Conservation (phyloP, 2,329 filamentous ascomycete genomes). For the Aspergillus alliaceus region DNA sequence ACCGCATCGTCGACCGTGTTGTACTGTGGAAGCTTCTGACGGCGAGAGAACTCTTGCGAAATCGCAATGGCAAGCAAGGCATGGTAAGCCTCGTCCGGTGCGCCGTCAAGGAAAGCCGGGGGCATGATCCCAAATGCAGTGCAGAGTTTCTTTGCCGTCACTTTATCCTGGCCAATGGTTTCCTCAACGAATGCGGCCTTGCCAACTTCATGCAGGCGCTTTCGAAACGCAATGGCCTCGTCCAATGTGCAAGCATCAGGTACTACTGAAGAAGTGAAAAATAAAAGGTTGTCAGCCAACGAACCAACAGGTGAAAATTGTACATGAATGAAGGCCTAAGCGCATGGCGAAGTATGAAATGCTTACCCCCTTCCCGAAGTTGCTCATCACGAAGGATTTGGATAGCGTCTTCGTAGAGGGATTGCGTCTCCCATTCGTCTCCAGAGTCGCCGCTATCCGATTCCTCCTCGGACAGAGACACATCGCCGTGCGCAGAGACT, state of each 20-base stretch:
- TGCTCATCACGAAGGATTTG: constrained; percentile 58
- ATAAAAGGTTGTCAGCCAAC: not conserved
- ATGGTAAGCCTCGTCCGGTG: constrained; percentile 73
- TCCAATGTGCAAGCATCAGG: constrained; percentile 63
- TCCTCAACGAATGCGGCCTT: constrained; percentile 73
- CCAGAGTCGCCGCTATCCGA: constrained; percentile 36
- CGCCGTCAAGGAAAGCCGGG: constrained; percentile 70
- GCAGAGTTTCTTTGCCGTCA: constrained; percentile 79
- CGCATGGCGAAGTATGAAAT: constrained; percentile 19
- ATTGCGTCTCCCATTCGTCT: constrained; percentile 62
- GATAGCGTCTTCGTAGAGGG: constrained; percentile 63
- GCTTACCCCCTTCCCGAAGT: constrained; percentile 50
- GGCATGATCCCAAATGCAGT: constrained; percentile 80
- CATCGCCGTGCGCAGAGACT: constrained; percentile 30
- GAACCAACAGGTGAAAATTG: not conserved
- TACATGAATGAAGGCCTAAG: constrained; percentile 17
- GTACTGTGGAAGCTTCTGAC: constrained; percentile 74
- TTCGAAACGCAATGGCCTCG: constrained; percentile 67
- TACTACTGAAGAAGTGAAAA: constrained; percentile 21
- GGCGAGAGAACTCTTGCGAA: constrained; percentile 75
- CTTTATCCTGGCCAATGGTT: constrained; percentile 66
- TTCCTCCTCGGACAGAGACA: constrained; percentile 35
- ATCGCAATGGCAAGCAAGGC: constrained; percentile 74
- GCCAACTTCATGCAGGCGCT: constrained; percentile 73
- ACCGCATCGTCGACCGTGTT: constrained; percentile 90